Evolutionary conservation across 441 rosid species (phyloP).

Genomic region (Erodium trifolium): DNA sequence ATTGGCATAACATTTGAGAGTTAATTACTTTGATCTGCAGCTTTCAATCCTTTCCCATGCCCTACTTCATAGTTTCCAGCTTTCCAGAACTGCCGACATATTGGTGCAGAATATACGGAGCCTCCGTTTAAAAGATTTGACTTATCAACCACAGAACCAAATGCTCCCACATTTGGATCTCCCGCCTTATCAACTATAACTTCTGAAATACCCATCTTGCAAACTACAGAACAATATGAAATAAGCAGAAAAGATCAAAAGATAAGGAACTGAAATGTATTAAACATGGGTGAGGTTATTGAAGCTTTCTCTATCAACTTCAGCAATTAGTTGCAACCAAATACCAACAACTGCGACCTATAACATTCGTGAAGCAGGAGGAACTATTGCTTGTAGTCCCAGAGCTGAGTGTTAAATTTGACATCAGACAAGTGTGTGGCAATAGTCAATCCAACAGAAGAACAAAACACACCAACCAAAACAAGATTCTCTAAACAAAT

Average conservation of each 20-base stretch:
- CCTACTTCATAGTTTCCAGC: conserved; percentile 24
- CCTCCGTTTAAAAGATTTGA: neutral
- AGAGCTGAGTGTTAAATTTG: no score
- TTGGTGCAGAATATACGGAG: conserved; percentile 1
- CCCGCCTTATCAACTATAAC: conserved; percentile 9
- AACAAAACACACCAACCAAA: neutral
- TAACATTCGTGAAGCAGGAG: neutral
- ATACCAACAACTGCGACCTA: no score
- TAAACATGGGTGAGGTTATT: no score
- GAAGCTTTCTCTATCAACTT: no score
- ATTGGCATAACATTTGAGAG: no score
- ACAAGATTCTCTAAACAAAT: neutral
- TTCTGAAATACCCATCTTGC: neutral
- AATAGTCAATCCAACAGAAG: no score
- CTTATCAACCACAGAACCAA: conserved; percentile 8
- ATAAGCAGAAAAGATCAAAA: neutral
- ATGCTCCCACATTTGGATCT: neutral
- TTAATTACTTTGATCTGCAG: conserved; percentile 13
- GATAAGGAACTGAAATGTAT: neutral
- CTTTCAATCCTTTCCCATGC: neutral
- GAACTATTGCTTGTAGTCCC: neutral
- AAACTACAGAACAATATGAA: neutral
- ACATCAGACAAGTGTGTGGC: no score
- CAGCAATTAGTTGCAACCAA: no score
- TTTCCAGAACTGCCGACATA: conserved; percentile 30